These are phyloP conservation scores for Linum tenue DNA, from an alignment of 345 rosid species.

Conservation along the genomic window DNA sequence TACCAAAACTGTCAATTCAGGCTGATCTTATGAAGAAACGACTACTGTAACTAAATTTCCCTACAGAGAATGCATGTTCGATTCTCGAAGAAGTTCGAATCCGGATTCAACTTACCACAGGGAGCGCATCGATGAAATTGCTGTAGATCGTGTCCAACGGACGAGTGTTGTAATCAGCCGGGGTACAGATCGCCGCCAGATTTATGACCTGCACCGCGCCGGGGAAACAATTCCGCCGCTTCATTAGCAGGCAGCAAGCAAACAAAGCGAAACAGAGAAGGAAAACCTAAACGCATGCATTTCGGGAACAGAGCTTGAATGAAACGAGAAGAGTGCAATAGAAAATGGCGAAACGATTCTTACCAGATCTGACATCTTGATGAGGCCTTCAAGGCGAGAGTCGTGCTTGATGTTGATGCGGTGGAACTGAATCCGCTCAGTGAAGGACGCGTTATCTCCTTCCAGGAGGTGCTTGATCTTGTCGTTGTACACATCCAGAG, in stretches of 20 bases:
- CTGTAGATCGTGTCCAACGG: conserved; percentile 96
- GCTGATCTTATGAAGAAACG: not conserved
- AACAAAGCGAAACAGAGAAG: not conserved
- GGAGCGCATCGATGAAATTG: conserved; percentile 94
- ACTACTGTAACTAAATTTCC: not conserved
- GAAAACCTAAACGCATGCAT: not conserved
- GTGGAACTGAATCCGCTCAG: conserved; percentile 91
- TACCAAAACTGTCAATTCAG: not conserved
- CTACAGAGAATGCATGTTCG: not conserved
- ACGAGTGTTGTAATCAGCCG: conserved; percentile 99
- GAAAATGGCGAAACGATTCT: not conserved
- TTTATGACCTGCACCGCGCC: conserved; percentile 43
- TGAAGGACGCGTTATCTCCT: conserved; percentile 40
- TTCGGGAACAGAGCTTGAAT: not conserved
- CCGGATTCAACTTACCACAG: conserved; percentile 51
- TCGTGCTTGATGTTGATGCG: conserved; percentile 92
- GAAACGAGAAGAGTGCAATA: not conserved
- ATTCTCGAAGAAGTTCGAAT: not conserved
- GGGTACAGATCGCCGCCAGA: conserved; percentile 98
- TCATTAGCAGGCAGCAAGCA: not conserved
- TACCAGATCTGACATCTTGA: conserved; percentile 97
- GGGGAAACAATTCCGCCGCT: too few relatives aligned
- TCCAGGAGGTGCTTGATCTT: conserved; percentile 93
- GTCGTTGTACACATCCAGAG: conserved; percentile 89
- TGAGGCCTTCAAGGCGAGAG: conserved; percentile 88